phyloP scores from a whole-genome alignment of 345 rosid genomes.

The Brassica incana region DNA sequence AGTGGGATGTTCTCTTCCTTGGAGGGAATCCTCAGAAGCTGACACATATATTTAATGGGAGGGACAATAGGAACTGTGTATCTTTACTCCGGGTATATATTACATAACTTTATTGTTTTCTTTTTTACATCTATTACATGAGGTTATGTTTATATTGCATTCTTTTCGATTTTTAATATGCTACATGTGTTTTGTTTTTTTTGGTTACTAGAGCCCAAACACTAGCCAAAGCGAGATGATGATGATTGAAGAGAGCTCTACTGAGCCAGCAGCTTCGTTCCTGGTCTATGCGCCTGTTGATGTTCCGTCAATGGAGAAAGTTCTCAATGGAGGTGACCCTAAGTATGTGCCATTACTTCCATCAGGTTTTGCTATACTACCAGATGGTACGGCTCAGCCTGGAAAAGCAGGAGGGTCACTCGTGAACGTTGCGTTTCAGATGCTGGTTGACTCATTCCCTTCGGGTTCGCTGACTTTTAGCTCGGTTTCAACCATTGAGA shows the following conservation, averaged over 20 bases:
- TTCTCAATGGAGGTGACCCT: constrained; percentile 54
- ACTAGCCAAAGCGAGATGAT: constrained; percentile 55
- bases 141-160: neutral
- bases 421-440: constrained; percentile 76
- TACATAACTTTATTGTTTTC: neutral
- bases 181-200: constrained; percentile 4
- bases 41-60: constrained; percentile 81
- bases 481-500: constrained; percentile 83
- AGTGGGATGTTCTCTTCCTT: constrained; percentile 92
- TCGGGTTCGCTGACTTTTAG: constrained; percentile 65
- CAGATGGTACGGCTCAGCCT: constrained; percentile 43
- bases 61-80: constrained; percentile 78
- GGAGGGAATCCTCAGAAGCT: constrained; percentile 71
- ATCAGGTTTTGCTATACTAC: constrained; percentile 65
- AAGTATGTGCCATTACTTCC: constrained; percentile 64
- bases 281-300: constrained; percentile 68
- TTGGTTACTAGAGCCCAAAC: constrained; percentile 40
- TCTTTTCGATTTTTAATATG: neutral
- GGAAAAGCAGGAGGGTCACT: constrained; percentile 57
- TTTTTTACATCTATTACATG: neutral
- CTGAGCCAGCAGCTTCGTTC: constrained; percentile 52
- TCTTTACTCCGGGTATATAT: constrained; percentile 67
- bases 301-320: constrained; percentile 45
- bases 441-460: constrained; percentile 64
- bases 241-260: constrained; percentile 61